Evolutionary conservation across 2,329 filamentous ascomycete species (phyloP).

Genomic region (Stachybotrys chlorohalonatus): DNA sequence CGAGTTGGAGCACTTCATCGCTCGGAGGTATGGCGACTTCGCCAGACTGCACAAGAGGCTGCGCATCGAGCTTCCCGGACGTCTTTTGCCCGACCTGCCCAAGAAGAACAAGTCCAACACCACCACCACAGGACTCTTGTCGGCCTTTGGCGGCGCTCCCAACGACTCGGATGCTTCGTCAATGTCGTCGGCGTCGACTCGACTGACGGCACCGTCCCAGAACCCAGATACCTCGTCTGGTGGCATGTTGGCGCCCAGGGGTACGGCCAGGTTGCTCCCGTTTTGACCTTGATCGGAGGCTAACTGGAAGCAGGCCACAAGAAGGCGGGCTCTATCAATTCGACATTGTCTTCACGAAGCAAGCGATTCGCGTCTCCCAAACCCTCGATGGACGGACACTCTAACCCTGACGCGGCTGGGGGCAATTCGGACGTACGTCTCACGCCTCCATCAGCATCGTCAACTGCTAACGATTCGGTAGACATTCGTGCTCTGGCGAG

Average conservation of each 20-base stretch:
- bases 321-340: slow-evolving; percentile 18
- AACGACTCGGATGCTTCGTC: slow-evolving; percentile 71
- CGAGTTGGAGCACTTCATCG: slow-evolving; percentile 69
- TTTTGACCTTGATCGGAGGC: background rate
- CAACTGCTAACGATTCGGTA: slow-evolving; percentile 21
- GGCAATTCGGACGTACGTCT: background rate
- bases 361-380: slow-evolving; percentile 17
- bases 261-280: slow-evolving; percentile 1
- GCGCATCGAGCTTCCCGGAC: slow-evolving; percentile 79
- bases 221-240: slow-evolving; percentile 7
- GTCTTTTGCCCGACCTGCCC: slow-evolving; percentile 76
- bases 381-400: slow-evolving; percentile 20
- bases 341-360: slow-evolving; percentile 19
- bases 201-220: slow-evolving; percentile 34
- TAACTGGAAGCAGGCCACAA: background rate
- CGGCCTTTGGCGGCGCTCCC: slow-evolving; percentile 42
- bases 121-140: slow-evolving; percentile 49
- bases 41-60: slow-evolving; percentile 68
- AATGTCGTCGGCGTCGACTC: slow-evolving; percentile 69
- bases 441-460: no score
- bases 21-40: slow-evolving; percentile 84
- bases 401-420: slow-evolving; percentile 11
- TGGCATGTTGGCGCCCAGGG: slow-evolving; percentile 19
- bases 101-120: slow-evolving; percentile 84
- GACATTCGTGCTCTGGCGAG: slow-evolving; percentile 62